A percentile compares a stretch with the other conserved stretches of the same genome.
Evolutionary conservation across 2,329 filamentous ascomycete genomes (phyloP).

Genomic region (Talaromyces sp.): DNA sequence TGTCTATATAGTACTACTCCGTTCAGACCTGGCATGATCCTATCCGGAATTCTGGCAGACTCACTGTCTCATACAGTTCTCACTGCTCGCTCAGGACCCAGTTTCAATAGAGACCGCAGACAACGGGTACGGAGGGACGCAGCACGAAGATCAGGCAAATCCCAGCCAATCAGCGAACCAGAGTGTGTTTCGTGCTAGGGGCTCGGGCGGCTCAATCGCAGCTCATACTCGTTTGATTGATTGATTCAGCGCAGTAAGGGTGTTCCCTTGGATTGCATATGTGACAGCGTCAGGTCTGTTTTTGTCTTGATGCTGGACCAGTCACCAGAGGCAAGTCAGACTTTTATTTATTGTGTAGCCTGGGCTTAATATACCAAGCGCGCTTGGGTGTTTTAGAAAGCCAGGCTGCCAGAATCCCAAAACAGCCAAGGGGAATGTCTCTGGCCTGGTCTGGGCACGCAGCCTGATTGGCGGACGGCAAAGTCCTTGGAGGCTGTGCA

Average conservation of each 20-base stretch:
- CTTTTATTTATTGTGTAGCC: too few species aligned
- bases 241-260: neutral
- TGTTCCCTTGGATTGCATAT: neutral
- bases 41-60: too few species aligned
- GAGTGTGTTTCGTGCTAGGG: neutral
- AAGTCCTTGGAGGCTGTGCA: slow-evolving; percentile 1
- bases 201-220: slow-evolving; percentile 1
- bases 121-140: neutral
- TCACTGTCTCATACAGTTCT: too few species aligned
- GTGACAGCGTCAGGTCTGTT: neutral
- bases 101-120: neutral
- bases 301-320: too few species aligned
- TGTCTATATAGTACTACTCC: too few species aligned
- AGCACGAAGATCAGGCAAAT: neutral
- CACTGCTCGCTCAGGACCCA: too few species aligned
- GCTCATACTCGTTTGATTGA: neutral
- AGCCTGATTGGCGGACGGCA: neutral
- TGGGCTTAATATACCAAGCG: too few species aligned
- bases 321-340: too few species aligned
- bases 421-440: neutral
- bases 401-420: too few species aligned
- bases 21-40: too few species aligned
- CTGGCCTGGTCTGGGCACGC: neutral
- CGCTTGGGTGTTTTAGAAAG: too few species aligned
- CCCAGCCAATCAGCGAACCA: slow-evolving; percentile 6